phyloP scores from a whole-genome alignment of 305 asterid species.

The Fraxinus baroniana region DNA sequence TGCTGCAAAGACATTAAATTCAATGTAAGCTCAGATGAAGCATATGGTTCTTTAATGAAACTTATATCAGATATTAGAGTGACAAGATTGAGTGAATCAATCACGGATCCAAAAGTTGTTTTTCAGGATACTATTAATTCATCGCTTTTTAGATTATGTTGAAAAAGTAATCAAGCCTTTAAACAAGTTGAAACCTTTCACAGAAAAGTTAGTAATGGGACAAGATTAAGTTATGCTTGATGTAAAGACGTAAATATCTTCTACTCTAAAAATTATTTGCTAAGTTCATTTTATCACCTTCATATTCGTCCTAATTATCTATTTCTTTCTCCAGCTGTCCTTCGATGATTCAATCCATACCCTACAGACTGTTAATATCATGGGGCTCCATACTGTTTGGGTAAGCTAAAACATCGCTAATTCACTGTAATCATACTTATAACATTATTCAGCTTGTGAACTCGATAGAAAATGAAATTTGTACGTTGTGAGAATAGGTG shows the following conservation, averaged over 20 bases:
- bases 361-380: constrained; percentile 58
- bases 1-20: constrained; percentile 49
- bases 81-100: constrained; percentile 62
- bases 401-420: constrained; percentile 34
- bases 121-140: constrained; percentile 43
- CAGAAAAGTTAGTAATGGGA: no score
- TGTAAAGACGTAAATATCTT: no score
- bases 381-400: constrained; percentile 74
- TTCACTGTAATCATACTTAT: not conserved
- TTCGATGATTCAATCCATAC: constrained; percentile 88
- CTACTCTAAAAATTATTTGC: not conserved
- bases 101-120: constrained; percentile 65
- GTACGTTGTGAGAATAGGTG: constrained; percentile 40
- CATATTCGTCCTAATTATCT: not conserved
- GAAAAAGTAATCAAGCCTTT: no score
- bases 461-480: not conserved
- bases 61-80: constrained; percentile 50
- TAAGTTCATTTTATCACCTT: not conserved
- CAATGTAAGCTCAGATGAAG: constrained; percentile 57
- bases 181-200: no score
- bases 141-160: no score
- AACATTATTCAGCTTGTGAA: not conserved
- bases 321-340: constrained; percentile 50
- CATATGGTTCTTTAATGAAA: constrained; percentile 61
- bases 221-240: no score